A percentile compares a stretch with the other conserved stretches of the same genome.
These are phyloP conservation scores for Cladosporium colombiae DNA, from an alignment of 2,329 filamentous ascomycete genomes.

Conservation along the genomic window DNA sequence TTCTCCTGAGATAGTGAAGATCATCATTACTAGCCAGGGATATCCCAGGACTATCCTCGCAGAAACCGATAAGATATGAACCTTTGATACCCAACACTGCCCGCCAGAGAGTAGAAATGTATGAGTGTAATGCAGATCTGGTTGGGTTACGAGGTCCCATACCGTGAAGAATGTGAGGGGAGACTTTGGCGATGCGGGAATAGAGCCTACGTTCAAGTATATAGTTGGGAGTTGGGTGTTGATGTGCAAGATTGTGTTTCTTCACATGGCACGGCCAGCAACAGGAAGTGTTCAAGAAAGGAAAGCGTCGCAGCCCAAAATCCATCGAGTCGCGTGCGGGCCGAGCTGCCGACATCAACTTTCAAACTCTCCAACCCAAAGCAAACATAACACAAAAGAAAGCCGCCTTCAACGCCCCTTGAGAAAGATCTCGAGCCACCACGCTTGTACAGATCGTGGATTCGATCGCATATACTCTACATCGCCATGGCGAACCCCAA, in stretches of 20 bases:
- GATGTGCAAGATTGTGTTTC: neutral
- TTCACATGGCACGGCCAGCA: neutral
- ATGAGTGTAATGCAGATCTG: neutral
- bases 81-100: neutral
- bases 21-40: neutral
- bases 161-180: too few species aligned
- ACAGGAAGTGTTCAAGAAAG: too few species aligned
- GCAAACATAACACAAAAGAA: neutral
- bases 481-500: slow-evolving; percentile 16
- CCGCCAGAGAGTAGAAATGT: too few species aligned
- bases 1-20: neutral
- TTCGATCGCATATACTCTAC: neutral
- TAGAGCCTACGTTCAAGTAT: neutral
- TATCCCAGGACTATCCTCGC: neutral
- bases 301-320: slow-evolving; percentile 4
- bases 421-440: too few species aligned
- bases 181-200: neutral
- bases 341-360: slow-evolving; percentile 3
- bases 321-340: too few species aligned
- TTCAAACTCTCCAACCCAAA: neutral
- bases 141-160: neutral
- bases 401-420: too few species aligned
- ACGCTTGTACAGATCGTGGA: neutral
- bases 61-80: neutral
- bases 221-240: neutral